Evolutionary conservation across 2,329 filamentous ascomycete genomes (phyloP), one percentile per base, ranked within the genome.

Genomic region (Ophiosphaerella korrae): DNA sequence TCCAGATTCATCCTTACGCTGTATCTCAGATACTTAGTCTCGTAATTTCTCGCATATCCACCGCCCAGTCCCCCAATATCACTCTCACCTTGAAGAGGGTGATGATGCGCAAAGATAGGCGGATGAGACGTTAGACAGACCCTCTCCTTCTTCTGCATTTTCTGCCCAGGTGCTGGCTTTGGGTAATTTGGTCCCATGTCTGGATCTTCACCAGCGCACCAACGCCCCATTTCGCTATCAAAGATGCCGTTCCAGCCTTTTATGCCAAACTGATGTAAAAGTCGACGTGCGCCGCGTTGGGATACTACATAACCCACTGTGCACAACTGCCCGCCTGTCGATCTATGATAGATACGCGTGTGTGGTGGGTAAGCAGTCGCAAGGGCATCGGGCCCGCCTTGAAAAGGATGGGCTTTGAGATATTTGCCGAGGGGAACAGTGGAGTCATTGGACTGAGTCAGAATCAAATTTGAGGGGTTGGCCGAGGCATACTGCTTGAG

Each of bases 1-100:
- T 67, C 63, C 41, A 69, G 47, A 56, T 69, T 69, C 66, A 69
- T 69, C 50, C 65, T 49, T 33, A 69, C 65, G 57, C 66, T 69
- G 44, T 63, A 57, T 46, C 64, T 52, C 55, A 69, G 43, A 60
- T 68, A 69, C 53, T 68, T 68, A 0, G 66, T 69, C 61, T 68
- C 66, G 38, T 61, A 65, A 50, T 58, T 63, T 23, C 39, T 64
- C 34, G 63, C 66, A 63, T 68, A 69, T 36, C 66, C 66, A 12
- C 66, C 66, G 4, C 66, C 66, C 48, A 68, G 48, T 3, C 65
- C 64, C 5, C 64, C 64, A 48, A 68, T 69, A 62, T 68, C 66
- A 40, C 64, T 68, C 57, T 68, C 58, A 21, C 66, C 66, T 26
- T 63, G 52, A 51, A 58, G 51, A 7, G 66, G 66, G 54, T 68